Evolutionary conservation across 805 yeast genomes (phyloP).

Genomic region (Candida patagonica): DNA sequence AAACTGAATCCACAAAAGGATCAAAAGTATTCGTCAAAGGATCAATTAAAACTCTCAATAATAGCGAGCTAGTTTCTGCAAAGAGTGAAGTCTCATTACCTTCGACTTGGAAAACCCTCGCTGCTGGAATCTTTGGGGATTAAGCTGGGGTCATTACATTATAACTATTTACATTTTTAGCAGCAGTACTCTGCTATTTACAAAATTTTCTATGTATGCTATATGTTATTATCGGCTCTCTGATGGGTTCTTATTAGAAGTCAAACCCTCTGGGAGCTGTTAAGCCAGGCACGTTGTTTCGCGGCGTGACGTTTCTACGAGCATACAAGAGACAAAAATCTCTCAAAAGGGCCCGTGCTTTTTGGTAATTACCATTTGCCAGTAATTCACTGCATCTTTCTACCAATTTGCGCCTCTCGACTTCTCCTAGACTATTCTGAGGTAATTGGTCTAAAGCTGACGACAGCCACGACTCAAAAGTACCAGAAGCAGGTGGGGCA

Average conservation of each 20-base stretch:
- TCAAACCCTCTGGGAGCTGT: conserved; percentile 1
- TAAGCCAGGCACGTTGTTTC: conserved; percentile 16
- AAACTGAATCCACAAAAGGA: conserved; percentile 20
- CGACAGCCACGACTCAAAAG: conserved; percentile 52
- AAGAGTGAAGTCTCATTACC: conserved; percentile 3
- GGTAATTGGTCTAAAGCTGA: conserved; percentile 51
- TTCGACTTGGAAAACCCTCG: no score
- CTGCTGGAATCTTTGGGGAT: no score
- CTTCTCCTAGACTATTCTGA: conserved; percentile 48
- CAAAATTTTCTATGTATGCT: no score
- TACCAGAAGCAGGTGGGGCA: conserved; percentile 23
- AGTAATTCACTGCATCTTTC: conserved; percentile 19
- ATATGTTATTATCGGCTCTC: no score
- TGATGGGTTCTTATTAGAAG: conserved; percentile 4
- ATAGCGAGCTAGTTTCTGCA: conserved; percentile 41
- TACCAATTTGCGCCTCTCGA: conserved; percentile 59
- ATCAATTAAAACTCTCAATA: conserved; percentile 42
- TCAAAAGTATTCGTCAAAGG: conserved; percentile 26
- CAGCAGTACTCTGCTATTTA: no score
- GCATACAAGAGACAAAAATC: conserved; percentile 80
- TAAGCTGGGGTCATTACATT: no score
- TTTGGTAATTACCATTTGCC: conserved; percentile 58
- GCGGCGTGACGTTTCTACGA: conserved; percentile 55
- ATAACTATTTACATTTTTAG: no score
- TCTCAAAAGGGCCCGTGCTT: conserved; percentile 59